Base-by-base conservation (phyloP, 2,329 filamentous ascomycete species). In the Phialophora verrucosa region DNA sequence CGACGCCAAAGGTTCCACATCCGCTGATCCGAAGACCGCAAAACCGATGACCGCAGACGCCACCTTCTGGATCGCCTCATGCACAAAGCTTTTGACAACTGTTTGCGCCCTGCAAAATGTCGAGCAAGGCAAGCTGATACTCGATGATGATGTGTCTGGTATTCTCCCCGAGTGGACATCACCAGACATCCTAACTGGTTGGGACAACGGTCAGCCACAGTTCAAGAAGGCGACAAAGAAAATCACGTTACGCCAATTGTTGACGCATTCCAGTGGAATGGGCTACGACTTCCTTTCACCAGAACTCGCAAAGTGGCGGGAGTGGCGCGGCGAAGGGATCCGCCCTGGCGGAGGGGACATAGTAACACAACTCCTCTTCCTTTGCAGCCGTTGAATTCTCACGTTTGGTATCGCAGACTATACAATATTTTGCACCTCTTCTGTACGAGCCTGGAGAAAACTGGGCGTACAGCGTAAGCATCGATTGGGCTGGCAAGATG, bases 31-130 rank as follows among this genome's bases (percentile, higher is more conserved):
- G 3, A 62, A 59, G 32, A 51, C 47, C 7, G 56, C 67, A 29
- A 64, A 62, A 27, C 64, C 71, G 11, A 65, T 72, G 35, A 62
- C 61, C 32, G n/a, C 55, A 11, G 63, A 70, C 29, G 63, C 66
- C n/a, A 71, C 70, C 2, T 70, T 73, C 50, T 71, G 67, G 68
- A 69, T 72, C 38, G 71, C 72, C n/a, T 72, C 70, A 7, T 67
- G 67, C 53, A 82, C 79, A 12, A 82, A 82, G 62, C 74, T 88
- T 2, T 67, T 86, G 61, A 81, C 85, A 1, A 80, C 81, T 1
- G 80, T 88, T 59, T 82, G 84, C 2, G 80, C 80, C 0, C 71
- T 88, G n/a, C 83, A 86, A 64, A 81, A 83, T 54, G 83, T 87
- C 1, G 85, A 88, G 42, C 78, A 82, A 6, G 84, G 83, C 0